These are phyloP conservation scores for Pleurotus sapidus DNA, from an alignment of 768 basidiomycete genomes.

Conservation along the genomic window DNA sequence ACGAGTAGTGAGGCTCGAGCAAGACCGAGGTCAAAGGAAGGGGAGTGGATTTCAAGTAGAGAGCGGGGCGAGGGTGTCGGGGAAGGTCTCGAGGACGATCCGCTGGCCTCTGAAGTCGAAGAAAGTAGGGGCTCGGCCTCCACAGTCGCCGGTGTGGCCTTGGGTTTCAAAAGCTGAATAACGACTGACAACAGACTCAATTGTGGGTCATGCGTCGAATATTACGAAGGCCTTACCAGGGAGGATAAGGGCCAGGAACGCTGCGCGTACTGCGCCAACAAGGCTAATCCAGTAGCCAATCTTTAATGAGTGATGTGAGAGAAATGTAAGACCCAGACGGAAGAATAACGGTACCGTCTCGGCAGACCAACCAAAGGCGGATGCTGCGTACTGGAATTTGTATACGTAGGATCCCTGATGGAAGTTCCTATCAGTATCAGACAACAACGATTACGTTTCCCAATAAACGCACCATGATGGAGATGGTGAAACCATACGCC, in stretches of 20 bases:
- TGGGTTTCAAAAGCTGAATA: constrained; percentile 52
- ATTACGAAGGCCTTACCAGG: constrained; percentile 46
- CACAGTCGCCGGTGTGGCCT: constrained; percentile 16
- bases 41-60: constrained; percentile 26
- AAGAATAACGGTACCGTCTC: constrained; percentile 45
- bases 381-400: constrained; percentile 64
- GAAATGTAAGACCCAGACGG: not conserved
- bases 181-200: constrained; percentile 34
- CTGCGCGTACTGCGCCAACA: constrained; percentile 49
- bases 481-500: constrained; percentile 46
- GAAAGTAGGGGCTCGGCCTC: constrained; percentile 30
- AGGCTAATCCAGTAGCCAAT: constrained; percentile 72
- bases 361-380: constrained; percentile 63
- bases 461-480: constrained; percentile 38
- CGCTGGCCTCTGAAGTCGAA: constrained; percentile 17
- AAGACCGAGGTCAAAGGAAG: constrained; percentile 66
- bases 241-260: constrained; percentile 52
- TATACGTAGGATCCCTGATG: constrained; percentile 53
- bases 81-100: constrained; percentile 9
- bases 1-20: constrained; percentile 59
- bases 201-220: too few relatives aligned
- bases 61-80: not conserved
- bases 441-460: not conserved
- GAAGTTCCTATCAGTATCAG: not conserved
- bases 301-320: constrained; percentile 27